These are phyloP conservation scores for Calvatia gigantea DNA, from an alignment of 768 basidiomycete species.

Conservation along the genomic window DNA sequence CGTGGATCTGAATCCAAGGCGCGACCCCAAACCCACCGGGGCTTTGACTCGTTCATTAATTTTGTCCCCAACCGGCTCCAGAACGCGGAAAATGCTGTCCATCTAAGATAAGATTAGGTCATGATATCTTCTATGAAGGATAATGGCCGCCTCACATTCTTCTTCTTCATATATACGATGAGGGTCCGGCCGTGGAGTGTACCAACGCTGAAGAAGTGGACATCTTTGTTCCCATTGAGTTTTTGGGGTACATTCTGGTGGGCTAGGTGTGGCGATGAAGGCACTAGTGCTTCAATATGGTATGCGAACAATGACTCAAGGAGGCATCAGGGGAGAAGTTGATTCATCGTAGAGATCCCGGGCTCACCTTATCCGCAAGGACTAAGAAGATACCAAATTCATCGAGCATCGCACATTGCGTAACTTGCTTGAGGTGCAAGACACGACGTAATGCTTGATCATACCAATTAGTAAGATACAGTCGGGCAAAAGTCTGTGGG, in stretches of 20 bases:
- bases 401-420: conserved; percentile 91
- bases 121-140: neutral
- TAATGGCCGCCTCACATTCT: conserved; percentile 46
- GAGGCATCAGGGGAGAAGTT: neutral
- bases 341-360: conserved; percentile 15
- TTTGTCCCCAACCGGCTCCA: conserved; percentile 94
- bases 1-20: conserved; percentile 73
- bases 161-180: conserved; percentile 96
- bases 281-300: conserved; percentile 94
- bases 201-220: conserved; percentile 95
- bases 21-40: conserved; percentile 66
- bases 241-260: conserved; percentile 82
- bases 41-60: conserved; percentile 75
- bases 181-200: conserved; percentile 81
- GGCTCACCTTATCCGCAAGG: conserved; percentile 80
- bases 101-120: conserved; percentile 38
- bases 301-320: conserved; percentile 84
- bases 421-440: conserved; percentile 87
- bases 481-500: neutral
- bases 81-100: conserved; percentile 92
- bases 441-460: conserved; percentile 81
- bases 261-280: conserved; percentile 67
- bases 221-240: conserved; percentile 83
- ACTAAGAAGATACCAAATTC: conserved; percentile 98
- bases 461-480: conserved; percentile 29